These are phyloP conservation scores for Ceratobasidium papillatum DNA, from an alignment of 1,284 basidiomycete species.

Conservation along the genomic window DNA sequence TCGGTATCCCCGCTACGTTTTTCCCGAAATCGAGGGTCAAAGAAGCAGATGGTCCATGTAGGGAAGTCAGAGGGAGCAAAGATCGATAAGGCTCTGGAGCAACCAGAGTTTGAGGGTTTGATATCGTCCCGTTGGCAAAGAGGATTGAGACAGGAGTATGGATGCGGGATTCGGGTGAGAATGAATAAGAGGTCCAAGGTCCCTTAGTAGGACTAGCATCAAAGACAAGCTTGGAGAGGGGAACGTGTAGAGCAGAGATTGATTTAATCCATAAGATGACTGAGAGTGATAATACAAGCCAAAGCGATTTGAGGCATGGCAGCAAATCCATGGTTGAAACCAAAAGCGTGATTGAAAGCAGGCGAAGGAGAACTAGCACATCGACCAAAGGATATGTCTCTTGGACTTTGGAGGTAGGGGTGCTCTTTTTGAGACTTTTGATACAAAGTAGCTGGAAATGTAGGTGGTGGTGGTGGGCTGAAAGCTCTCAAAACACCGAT, in stretches of 20 bases:
- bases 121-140: constrained; percentile 22
- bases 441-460: not conserved
- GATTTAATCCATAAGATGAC: not conserved
- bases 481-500: constrained; percentile 1
- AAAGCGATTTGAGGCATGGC: not conserved
- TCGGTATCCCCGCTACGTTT: constrained; percentile 31
- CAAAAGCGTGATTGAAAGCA: too few relatives aligned
- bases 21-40: constrained; percentile 35
- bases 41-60: constrained; percentile 17
- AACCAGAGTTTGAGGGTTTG: constrained; percentile 10
- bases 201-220: constrained; percentile 21
- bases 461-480: not conserved
- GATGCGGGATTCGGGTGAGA: constrained; percentile 21
- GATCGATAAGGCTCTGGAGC: constrained; percentile 25
- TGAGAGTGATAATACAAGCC: not conserved
- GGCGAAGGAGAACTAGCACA: not conserved
- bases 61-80: not conserved
- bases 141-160: constrained; percentile 15
- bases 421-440: not conserved
- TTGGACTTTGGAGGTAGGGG: not conserved
- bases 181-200: constrained; percentile 22
- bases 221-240: constrained; percentile 35
- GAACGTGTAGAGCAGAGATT: not conserved
- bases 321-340: not conserved
- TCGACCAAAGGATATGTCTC: not conserved